Evolutionary conservation across 1,139 yeast genomes (phyloP).

Genomic region (Magnusiomyces fungicola): DNA sequence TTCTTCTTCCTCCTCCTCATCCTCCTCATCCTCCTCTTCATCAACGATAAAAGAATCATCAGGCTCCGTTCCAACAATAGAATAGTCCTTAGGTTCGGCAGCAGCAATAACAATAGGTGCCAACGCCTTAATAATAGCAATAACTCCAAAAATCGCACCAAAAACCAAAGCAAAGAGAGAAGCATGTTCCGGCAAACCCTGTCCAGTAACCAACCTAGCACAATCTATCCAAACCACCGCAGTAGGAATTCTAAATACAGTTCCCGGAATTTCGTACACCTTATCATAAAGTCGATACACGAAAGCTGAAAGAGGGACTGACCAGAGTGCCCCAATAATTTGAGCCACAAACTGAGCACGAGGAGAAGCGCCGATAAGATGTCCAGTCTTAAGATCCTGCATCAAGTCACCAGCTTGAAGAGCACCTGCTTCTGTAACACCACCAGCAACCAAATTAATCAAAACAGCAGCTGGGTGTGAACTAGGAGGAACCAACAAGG

Average conservation of each 20-base stretch:
- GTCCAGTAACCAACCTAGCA: constrained; percentile 84
- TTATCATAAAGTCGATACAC: constrained; percentile 77
- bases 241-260: constrained; percentile 75
- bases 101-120: too few species aligned
- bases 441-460: constrained; percentile 88
- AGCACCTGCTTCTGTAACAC: constrained; percentile 97
- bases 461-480: constrained; percentile 73
- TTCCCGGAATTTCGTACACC: constrained; percentile 79
- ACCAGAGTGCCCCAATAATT: constrained; percentile 76
- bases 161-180: constrained; percentile 55
- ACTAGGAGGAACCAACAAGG: constrained; percentile 61
- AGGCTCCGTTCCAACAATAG: too few species aligned
- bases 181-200: constrained; percentile 79
- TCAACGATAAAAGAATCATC: too few species aligned
- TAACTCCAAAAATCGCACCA: constrained; percentile 59
- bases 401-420: constrained; percentile 97
- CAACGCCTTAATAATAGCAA: constrained; percentile 45
- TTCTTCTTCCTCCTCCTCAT: too few species aligned
- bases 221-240: constrained; percentile 97
- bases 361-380: constrained; percentile 85
- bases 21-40: too few species aligned
- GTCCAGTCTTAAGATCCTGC: constrained; percentile 97
- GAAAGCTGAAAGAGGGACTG: constrained; percentile 66
- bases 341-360: constrained; percentile 88
- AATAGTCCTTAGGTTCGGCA: too few species aligned